Percentiles rank a stretch among this genome's conserved stretches.
These are phyloP conservation scores for Platanus orientalis DNA, from an alignment of 164 flowering plant genomes.

Conservation along the genomic window DNA sequence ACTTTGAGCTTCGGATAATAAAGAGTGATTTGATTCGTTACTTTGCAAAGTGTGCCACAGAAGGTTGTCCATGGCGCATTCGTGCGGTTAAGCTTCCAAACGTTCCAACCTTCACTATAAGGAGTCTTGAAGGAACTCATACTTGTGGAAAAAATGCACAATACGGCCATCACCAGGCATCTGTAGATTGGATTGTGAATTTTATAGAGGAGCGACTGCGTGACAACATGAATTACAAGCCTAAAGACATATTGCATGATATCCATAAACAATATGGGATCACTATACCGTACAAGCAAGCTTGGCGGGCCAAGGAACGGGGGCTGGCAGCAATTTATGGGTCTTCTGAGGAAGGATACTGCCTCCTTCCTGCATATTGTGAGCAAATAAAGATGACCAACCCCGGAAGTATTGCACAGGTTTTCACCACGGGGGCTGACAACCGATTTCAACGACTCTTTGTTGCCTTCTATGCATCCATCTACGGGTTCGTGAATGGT, in stretches of 20 bases:
- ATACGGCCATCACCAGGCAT: conserved; percentile 82
- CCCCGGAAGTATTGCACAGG: conserved; percentile 72
- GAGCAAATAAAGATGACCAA: conserved; percentile 58
- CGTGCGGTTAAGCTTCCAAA: conserved; percentile 85
- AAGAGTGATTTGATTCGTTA: conserved; percentile 74
- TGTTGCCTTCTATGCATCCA: conserved; percentile 58
- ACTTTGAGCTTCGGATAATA: conserved; percentile 74
- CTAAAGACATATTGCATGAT: conserved; percentile 81
- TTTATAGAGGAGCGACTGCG: conserved; percentile 64
- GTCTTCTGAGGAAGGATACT: conserved; percentile 78
- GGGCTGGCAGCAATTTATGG: conserved; percentile 77
- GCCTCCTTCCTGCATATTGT: conserved; percentile 70
- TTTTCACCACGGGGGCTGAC: conserved; percentile 55
- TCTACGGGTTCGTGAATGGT: conserved; percentile 66
- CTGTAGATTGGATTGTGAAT: conserved; percentile 82
- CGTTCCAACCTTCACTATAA: conserved; percentile 60
- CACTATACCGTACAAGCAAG: conserved; percentile 84
- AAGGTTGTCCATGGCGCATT: conserved; percentile 93
- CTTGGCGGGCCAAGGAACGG: conserved; percentile 89
- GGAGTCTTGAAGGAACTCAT: conserved; percentile 72
- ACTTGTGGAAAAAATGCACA: conserved; percentile 77
- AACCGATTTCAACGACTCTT: conserved; percentile 68
- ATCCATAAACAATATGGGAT: conserved; percentile 71
- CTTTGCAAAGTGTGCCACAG: conserved; percentile 78
- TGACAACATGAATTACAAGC: conserved; percentile 73